Evolutionary conservation across 768 basidiomycete genomes (phyloP), one percentile per base, ranked within the genome.

Genomic region (Mycena floridula): DNA sequence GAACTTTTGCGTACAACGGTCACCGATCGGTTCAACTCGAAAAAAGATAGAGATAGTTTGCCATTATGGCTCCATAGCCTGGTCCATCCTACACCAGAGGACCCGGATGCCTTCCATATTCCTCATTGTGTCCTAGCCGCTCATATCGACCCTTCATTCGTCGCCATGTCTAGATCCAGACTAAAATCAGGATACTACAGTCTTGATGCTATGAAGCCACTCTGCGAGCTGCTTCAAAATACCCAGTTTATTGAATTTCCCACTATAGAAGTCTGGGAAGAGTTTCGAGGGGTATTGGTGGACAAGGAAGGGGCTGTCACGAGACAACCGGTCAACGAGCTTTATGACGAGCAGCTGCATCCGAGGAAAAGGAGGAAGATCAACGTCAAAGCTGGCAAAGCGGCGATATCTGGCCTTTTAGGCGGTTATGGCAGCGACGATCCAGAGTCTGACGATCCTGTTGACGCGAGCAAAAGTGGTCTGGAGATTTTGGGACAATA

Each of bases 201-300:
- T 25, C 62, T 92, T 11, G 77, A 86, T 41, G 63, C 74, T 2
- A 57, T 62, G 3, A 52, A 71, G 35, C 59, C 71, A 20, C 67
- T 94, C 22, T 54, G 58, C 8, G 54, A 58, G 21, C 61, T 73
- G 7, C 65, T 95, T 37, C 69, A 66, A 26, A 63, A 78, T 40
- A 85, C 77, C 35, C 67, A 77, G 23, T 91, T 92, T 60, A 73
- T 86, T 25, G 92, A 95, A 60, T 95, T 78, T 55, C 92, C 92
- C 6, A 82, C 81, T 1, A 78, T 95, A 37, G 84, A 91, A 44
- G 61, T 94, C 5, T 83, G 82, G 70, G 77, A 83, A 38, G 75
- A 80, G 24, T 92, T 89, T 60, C 62, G 60, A 7, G 83, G 79
- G 6, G 67, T 67, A 7, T 54, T 89, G n/a, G 66, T 85, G 13